phyloP scores from a whole-genome alignment of 1,139 yeast genomes.

The Meyerozyma elateridarum region DNA sequence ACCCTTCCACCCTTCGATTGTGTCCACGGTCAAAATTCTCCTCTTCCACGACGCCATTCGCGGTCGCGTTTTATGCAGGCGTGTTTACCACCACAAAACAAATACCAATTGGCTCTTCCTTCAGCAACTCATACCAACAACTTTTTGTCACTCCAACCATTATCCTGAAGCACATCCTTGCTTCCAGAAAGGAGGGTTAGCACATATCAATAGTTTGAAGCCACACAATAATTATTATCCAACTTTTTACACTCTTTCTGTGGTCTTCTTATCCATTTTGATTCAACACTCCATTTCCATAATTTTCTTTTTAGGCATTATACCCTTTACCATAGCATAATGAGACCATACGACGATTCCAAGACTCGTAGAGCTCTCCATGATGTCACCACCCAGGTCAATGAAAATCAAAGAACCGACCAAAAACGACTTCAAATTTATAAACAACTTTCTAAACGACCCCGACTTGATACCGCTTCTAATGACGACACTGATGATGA shows the following conservation, averaged over 20 bases:
- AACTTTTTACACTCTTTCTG: too few relatives aligned
- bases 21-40: too few relatives aligned
- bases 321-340: too few relatives aligned
- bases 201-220: too few relatives aligned
- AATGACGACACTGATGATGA: constrained; percentile 4
- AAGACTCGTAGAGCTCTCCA: constrained; percentile 3
- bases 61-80: constrained; percentile 4
- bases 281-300: too few relatives aligned
- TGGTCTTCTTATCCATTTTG: too few relatives aligned
- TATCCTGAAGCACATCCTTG: too few relatives aligned
- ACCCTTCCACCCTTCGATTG: too few relatives aligned
- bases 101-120: background rate
- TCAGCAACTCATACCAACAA: background rate
- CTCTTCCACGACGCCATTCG: constrained; percentile 5
- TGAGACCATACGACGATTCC: constrained; percentile 3
- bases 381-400: constrained; percentile 2
- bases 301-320: too few relatives aligned
- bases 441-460: constrained; percentile 1
- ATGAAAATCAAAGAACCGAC: constrained; percentile 1
- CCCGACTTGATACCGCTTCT: constrained; percentile 1
- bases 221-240: too few relatives aligned
- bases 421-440: constrained; percentile 1
- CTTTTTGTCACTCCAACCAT: background rate
- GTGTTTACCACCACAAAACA: constrained; percentile 4
- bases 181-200: too few relatives aligned